Base-by-base conservation (phyloP, 2,329 filamentous ascomycete genomes). In the Nothophaeocryptopus gaeumannii region DNA sequence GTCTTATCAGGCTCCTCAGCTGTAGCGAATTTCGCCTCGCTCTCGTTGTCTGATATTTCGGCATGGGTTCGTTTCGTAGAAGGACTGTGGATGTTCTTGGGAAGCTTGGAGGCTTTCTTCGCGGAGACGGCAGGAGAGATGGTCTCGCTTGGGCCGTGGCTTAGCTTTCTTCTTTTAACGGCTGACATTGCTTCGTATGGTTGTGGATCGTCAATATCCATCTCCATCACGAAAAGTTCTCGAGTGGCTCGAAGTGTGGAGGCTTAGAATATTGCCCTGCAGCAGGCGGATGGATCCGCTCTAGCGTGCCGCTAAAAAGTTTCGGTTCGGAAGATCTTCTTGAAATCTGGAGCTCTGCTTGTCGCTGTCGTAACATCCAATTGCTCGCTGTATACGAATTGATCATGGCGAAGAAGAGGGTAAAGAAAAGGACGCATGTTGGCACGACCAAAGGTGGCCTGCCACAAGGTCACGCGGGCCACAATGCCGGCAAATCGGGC, bases 391-490 rank as follows among this genome's bases (percentile, higher is more conserved):
- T 26, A 7, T 26, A 26, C 20, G 20, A 29, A 14, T 14, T 20
- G 12, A 31, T n/a, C 13, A 95, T 95, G 91, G 89, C 88, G 32
- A 86, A 85, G 70, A 80, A 80, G 73, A 79, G 89, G 65, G 84
- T 83, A 44, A 96, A 96, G 77, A 95, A 92, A 80, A 84, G 89
- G 69, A 96, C 91, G 53, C 90, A 96, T 71, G 72, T 85, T 47
- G 83, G 85, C 53, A 81, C 85, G 43, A 79, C 76, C 54, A 81
- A 81, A 60, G 79, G 80, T 62, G 78, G 62, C 63, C 76, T 63
- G 61, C 73, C 56, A 58, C 76, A 63, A 47, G 67, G 78, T 38
- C 53, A 79, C 56, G 74, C 78, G 37, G 78, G 81, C 50, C 9
- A 82, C 84, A 70, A 39, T 8, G 46, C 53, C 26, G 49, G 46